phyloP scores from a whole-genome alignment of 1,284 basidiomycete species.

The Irpex lacteus region DNA sequence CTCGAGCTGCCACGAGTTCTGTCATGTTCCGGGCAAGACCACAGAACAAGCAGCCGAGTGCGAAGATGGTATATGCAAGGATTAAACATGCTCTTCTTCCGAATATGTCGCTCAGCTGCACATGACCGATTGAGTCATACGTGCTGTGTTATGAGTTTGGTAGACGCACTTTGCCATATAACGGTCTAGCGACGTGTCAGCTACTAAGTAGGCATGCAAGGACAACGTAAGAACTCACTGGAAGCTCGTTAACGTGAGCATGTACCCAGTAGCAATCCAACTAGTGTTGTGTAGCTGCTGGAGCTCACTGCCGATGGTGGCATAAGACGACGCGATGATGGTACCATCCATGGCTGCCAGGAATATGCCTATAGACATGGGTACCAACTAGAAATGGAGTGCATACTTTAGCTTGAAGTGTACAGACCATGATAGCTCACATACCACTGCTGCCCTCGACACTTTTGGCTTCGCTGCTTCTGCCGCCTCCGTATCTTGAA shows the following conservation, averaged over 20 bases:
- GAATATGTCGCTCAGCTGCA: constrained; percentile 60
- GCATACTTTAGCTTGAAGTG: too few relatives aligned
- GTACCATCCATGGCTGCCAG: constrained; percentile 58
- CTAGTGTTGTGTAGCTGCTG: constrained; percentile 62
- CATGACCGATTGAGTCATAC: too few relatives aligned
- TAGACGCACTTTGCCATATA: constrained; percentile 52
- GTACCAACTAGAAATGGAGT: constrained; percentile 55
- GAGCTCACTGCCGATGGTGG: constrained; percentile 60
- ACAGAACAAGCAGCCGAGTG: constrained; percentile 50
- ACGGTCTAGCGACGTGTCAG: constrained; percentile 36
- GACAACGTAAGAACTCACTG: constrained; percentile 40
- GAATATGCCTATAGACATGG: constrained; percentile 58
- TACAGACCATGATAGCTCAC: too few relatives aligned
- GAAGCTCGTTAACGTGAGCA: constrained; percentile 58
- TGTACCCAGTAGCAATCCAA: constrained; percentile 64
- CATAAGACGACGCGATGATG: constrained; percentile 58
- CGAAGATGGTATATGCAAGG: constrained; percentile 54
- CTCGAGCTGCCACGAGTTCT: constrained; percentile 53
- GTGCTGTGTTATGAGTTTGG: constrained; percentile 13
- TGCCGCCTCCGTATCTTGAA: not conserved
- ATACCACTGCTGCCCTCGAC: constrained; percentile 8
- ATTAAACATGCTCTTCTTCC: constrained; percentile 58
- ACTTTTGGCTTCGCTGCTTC: not conserved
- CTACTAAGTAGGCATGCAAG: too few relatives aligned
- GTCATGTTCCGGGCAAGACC: constrained; percentile 54